These are phyloP conservation scores for Paramyrothecium roridum DNA, from an alignment of 2,329 filamentous ascomycete genomes.

Conservation along the genomic window DNA sequence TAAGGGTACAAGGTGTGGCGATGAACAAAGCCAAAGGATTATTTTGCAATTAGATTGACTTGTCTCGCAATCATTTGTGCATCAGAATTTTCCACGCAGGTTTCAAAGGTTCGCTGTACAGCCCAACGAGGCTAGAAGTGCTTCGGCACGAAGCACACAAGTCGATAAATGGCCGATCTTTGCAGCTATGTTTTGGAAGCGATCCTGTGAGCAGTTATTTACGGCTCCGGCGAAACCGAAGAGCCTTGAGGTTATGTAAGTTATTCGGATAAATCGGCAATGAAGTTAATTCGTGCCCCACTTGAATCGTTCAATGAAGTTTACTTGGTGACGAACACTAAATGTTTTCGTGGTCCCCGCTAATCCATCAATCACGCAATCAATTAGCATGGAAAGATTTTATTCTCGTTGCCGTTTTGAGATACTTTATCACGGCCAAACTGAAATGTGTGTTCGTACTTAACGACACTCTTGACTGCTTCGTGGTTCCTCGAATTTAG, in stretches of 20 bases:
- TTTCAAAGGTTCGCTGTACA: too few species aligned
- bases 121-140: too few species aligned
- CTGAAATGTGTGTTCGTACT: background rate
- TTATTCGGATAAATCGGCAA: background rate
- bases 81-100: too few species aligned
- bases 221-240: too few species aligned
- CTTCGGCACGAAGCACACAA: too few species aligned
- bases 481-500: background rate
- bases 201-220: too few species aligned
- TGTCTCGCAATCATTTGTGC: too few species aligned
- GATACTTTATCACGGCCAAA: background rate
- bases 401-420: background rate
- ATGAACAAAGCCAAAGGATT: too few species aligned
- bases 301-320: background rate
- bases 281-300: background rate
- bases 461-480: background rate
- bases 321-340: background rate
- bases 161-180: too few species aligned
- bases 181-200: too few species aligned
- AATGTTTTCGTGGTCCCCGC: background rate
- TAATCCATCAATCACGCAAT: background rate
- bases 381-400: background rate
- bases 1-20: too few species aligned
- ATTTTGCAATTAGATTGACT: too few species aligned
- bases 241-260: background rate